Evolutionary conservation across 164 flowering plant genomes (phyloP), one percentile per base, ranked within the genome.

Genomic region (Macadamia tetraphylla): DNA sequence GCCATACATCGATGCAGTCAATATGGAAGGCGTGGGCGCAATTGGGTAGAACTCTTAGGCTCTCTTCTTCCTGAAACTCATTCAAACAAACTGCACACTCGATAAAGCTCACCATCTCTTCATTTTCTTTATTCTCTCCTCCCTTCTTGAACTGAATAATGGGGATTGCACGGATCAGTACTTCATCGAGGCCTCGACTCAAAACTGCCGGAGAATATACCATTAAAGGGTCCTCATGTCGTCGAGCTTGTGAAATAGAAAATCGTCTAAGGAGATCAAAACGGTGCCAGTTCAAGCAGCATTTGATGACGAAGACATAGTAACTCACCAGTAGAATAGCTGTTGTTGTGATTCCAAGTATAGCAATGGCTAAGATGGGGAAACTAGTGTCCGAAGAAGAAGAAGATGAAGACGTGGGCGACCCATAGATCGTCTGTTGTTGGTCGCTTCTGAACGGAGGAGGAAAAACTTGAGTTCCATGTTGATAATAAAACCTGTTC

Each of bases 1-100:
- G 92, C 98, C 98, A 94, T n/a, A 87, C 81, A 62, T 94, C 98
- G 43, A 94, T 88, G 75, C 98, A 94, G 56, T 94, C 98, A 2
- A 91, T 87, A 64, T 94, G 98, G 60, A 94, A 94, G 2, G 81
- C 82, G 66, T 94, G 98, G 60, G 70, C 53, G 64, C 98, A 94
- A 31, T 83, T 82, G 29, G 98, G 97, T 15, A 94, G 82, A 6
- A 77, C 70, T 63, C 92, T 76, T 3, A 94, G 83, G 75, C 77
- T 90, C 83, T 94, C 98, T 3, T 81, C 85, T 56, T 89, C 93
- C 52, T 79, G 82, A 67, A 89, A 94, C 75, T 94, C 97, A 60
- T 72, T 84, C 76, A 94, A 75, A 73, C 98, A 94, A 65, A 94
- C 97, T 0, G 94, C 89, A 61, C 98, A 94, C 29, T 94, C 98